Percentiles rank a stretch among this genome's conserved stretches.
Evolutionary conservation across 495 filamentous ascomycete genomes (phyloP).

Genomic region (Articulospora tetracladia): DNA sequence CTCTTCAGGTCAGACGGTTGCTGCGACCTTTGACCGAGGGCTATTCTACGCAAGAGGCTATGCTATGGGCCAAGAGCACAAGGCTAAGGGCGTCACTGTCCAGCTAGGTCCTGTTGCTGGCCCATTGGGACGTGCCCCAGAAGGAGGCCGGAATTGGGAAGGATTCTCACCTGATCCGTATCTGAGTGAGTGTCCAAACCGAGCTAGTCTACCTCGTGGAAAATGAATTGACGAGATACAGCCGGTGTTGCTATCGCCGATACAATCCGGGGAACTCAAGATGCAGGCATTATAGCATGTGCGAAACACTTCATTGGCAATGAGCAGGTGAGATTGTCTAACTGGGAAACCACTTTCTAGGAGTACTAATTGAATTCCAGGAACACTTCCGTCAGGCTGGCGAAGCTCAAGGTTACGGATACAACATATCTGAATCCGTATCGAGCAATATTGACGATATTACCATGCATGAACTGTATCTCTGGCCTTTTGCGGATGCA

Average conservation of each 20-base stretch:
- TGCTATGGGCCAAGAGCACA: conserved; percentile 78
- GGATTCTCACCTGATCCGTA: conserved; percentile 72
- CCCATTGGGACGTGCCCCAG: conserved; percentile 69
- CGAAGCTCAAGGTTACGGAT: conserved; percentile 45
- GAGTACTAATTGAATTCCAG: conserved; percentile 24
- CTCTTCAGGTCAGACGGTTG: conserved; percentile 74
- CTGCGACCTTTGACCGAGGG: conserved; percentile 56
- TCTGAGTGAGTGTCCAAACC: conserved; percentile 52
- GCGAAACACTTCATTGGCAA: conserved; percentile 76
- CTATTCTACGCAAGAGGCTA: conserved; percentile 74
- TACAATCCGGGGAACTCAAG: conserved; percentile 76
- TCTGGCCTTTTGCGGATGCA: conserved; percentile 82
- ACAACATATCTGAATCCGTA: conserved; percentile 42
- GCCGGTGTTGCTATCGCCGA: conserved; percentile 53
- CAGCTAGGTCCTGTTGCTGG: conserved; percentile 86
- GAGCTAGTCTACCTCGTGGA: background rate
- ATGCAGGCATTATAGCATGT: conserved; percentile 77
- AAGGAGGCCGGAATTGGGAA: conserved; percentile 87
- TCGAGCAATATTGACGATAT: conserved; percentile 92
- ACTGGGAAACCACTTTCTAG: background rate
- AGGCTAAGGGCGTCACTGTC: conserved; percentile 79
- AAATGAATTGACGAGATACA: background rate
- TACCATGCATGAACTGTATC: conserved; percentile 91
- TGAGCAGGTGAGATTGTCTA: conserved; percentile 12
- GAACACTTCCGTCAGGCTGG: conserved; percentile 81